A percentile compares a stretch with the other conserved stretches of the same genome.
phyloP scores from a whole-genome alignment of 108 stramenopile genomes.

The Nitzschia sp. region DNA sequence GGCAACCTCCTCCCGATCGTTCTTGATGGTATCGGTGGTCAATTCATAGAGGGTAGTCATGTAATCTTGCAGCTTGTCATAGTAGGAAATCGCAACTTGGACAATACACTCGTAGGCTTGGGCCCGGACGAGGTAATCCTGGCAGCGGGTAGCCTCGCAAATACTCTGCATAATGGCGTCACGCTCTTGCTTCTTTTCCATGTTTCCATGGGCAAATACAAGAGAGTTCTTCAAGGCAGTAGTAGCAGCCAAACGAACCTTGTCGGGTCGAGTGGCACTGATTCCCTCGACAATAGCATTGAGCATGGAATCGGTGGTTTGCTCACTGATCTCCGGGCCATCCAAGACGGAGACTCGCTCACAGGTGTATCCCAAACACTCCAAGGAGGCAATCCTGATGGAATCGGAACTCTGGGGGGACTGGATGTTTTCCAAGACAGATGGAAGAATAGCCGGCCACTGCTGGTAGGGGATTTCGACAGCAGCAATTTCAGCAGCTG shows the following conservation, averaged over 20 bases:
- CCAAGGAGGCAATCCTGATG: constrained; percentile 84
- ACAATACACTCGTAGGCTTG: constrained; percentile 90
- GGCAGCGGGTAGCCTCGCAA: constrained; percentile 88
- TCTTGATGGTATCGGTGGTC: constrained; percentile 78
- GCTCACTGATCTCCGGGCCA: constrained; percentile 73
- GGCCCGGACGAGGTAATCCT: constrained; percentile 67
- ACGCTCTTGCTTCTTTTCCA: constrained; percentile 87
- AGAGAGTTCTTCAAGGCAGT: constrained; percentile 89
- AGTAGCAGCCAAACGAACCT: constrained; percentile 85
- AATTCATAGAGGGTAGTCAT: constrained; percentile 91
- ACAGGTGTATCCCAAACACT: constrained; percentile 94
- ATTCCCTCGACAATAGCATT: constrained; percentile 97
- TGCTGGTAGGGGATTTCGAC: constrained; percentile 80
- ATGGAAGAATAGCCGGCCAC: constrained; percentile 83
- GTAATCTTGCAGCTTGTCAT: constrained; percentile 88
- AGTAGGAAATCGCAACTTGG: constrained; percentile 87
- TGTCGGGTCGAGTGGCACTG: constrained; percentile 65
- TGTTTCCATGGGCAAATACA: constrained; percentile 86
- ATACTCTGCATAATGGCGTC: constrained; percentile 93
- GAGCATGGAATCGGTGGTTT: constrained; percentile 89
- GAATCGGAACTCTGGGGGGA: constrained; percentile 45
- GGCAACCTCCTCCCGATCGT: constrained; percentile 84
- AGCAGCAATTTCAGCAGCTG: constrained; percentile 81
- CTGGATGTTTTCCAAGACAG: constrained; percentile 78
- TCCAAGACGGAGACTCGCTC: constrained; percentile 67